phyloP scores from a whole-genome alignment of 2,329 filamentous ascomycete species.

The Claviceps humidiphila region DNA sequence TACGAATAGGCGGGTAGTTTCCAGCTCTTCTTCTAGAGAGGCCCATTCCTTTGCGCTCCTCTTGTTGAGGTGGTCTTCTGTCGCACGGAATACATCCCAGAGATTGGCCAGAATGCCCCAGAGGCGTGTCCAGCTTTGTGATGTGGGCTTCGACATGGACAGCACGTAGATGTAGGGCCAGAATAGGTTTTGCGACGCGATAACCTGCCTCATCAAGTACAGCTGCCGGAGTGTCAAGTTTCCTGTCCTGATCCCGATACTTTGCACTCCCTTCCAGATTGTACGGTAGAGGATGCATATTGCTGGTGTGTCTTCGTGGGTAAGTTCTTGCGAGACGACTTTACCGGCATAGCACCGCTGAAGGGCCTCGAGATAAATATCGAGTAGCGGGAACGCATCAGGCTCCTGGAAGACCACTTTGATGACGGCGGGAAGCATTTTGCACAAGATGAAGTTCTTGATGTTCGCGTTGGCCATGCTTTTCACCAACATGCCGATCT shows the following conservation, averaged over 20 bases:
- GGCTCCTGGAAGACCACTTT: conserved; percentile 20
- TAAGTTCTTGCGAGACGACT: conserved; percentile 24
- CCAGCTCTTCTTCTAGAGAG: conserved; percentile 7
- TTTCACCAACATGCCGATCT: conserved; percentile 30
- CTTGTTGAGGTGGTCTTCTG: conserved; percentile 9
- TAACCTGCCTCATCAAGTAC: conserved; percentile 16
- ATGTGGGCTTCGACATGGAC: conserved; percentile 6
- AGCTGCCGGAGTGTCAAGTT: conserved; percentile 13
- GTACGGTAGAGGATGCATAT: conserved; percentile 20
- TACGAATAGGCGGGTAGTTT: conserved; percentile 12
- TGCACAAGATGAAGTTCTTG: conserved; percentile 32
- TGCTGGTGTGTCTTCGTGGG: conserved; percentile 18
- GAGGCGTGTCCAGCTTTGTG: conserved; percentile 11
- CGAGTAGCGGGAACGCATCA: conserved; percentile 33
- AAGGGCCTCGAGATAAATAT: conserved; percentile 35
- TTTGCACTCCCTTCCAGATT: conserved; percentile 16
- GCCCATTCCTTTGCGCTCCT: conserved; percentile 7
- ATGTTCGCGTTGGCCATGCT: conserved; percentile 35
- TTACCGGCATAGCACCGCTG: conserved; percentile 20
- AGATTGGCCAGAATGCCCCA: conserved; percentile 8
- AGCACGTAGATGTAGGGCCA: conserved; percentile 17
- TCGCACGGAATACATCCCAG: conserved; percentile 9
- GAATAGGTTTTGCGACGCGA: conserved; percentile 16
- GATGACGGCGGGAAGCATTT: conserved; percentile 42
- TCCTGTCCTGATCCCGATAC: conserved; percentile 9